Percentiles rank a stretch among this genome's conserved stretches.
Evolutionary conservation across 164 flowering plant species (phyloP).

Genomic region (Chloranthus sessilifolius): DNA sequence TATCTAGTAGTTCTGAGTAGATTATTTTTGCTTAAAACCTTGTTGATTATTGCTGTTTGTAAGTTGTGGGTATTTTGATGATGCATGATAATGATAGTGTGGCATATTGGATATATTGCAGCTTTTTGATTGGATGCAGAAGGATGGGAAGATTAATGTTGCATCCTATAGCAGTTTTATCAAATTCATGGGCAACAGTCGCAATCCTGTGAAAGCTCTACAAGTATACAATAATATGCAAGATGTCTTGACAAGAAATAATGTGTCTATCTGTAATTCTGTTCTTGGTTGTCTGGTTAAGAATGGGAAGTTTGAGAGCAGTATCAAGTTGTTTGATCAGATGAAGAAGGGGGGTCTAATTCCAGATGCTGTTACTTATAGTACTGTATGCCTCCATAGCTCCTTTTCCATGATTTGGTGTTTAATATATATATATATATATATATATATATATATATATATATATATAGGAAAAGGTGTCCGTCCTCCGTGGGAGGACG

Average conservation of each 20-base stretch:
- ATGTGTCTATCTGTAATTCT: conserved; percentile 72
- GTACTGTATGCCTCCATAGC: conserved; percentile 52
- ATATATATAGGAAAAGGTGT: not conserved
- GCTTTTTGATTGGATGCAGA: conserved; percentile 90
- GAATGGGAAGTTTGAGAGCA: conserved; percentile 57
- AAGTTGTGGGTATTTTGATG: not conserved
- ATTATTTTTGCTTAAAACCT: not conserved
- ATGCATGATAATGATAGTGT: not conserved
- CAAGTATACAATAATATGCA: conserved; percentile 60
- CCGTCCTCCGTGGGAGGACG: too few relatives aligned
- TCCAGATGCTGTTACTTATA: conserved; percentile 77
- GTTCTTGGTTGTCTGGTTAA: conserved; percentile 64
- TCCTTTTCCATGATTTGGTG: not conserved
- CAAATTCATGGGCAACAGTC: conserved; percentile 60
- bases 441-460: too few relatives aligned
- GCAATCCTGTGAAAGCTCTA: conserved; percentile 47
- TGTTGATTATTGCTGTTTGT: not conserved
- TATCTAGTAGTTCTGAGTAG: not conserved
- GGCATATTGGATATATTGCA: conserved; percentile 20
- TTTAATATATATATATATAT: not conserved
- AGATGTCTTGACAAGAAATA: conserved; percentile 45
- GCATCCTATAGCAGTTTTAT: conserved; percentile 81
- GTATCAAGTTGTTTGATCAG: conserved; percentile 62
- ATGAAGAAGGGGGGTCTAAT: conserved; percentile 75
- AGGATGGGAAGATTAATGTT: conserved; percentile 49